Evolutionary conservation across 805 yeast genomes (phyloP).

Genomic region (Nakazawaea peltata): DNA sequence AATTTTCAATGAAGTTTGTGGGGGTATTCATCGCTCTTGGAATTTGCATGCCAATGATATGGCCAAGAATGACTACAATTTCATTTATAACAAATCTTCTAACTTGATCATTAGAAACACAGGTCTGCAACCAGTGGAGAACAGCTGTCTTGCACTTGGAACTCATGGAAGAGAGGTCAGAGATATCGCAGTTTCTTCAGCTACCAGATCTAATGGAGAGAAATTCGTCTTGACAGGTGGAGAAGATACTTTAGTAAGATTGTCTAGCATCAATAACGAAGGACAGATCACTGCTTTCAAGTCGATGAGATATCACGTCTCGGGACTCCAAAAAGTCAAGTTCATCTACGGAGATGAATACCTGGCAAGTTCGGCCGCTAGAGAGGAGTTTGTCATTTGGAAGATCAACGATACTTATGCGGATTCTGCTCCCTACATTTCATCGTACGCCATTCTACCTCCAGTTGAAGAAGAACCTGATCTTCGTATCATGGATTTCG

Average conservation of each 20-base stretch:
- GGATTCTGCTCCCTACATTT: conserved; percentile 34
- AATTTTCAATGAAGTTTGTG: conserved; percentile 64
- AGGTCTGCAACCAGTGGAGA: conserved; percentile 12
- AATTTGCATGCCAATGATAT: conserved; percentile 27
- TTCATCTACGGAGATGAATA: conserved; percentile 37
- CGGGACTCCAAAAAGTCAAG: conserved; percentile 76
- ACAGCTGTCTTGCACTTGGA: conserved; percentile 42
- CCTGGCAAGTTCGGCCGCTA: conserved; percentile 59
- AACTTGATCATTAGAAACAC: conserved; percentile 31
- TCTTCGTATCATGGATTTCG: conserved; percentile 84
- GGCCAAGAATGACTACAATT: conserved; percentile 24
- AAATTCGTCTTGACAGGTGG: conserved; percentile 65
- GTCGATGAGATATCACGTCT: conserved; percentile 74
- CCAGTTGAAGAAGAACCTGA: conserved; percentile 62
- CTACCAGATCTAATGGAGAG: conserved; percentile 20
- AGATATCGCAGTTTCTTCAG: conserved; percentile 47
- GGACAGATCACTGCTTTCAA: conserved; percentile 43
- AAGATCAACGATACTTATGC: conserved; percentile 30
- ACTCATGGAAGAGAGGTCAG: conserved; percentile 91
- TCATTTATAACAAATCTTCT: conserved; percentile 55
- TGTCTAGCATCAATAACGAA: conserved; percentile 33
- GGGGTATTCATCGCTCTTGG: conserved; percentile 92
- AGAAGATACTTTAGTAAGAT: conserved; percentile 75
- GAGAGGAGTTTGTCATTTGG: conserved; percentile 89
- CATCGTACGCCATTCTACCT: conserved; percentile 42